These are phyloP conservation scores for Collybia nuda DNA, from an alignment of 768 basidiomycete genomes.

Conservation along the genomic window DNA sequence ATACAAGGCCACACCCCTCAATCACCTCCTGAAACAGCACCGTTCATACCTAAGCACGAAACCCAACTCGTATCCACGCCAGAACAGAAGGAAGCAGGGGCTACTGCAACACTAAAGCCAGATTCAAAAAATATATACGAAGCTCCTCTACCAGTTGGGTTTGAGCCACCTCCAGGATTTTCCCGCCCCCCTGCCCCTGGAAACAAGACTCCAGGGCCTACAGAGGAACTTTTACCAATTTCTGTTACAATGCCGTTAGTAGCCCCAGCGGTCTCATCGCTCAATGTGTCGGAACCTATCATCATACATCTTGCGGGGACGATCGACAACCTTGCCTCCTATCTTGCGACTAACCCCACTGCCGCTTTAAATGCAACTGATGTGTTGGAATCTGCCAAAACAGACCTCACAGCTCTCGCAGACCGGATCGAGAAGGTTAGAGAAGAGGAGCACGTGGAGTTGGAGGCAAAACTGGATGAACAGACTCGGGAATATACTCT, in stretches of 20 bases:
- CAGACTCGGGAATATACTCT: conserved; percentile 82
- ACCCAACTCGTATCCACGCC: conserved; percentile 4
- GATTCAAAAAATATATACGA: conserved; percentile 47
- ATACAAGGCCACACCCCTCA: conserved; percentile 44
- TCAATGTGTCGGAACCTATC: conserved; percentile 82
- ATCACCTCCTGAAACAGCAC: conserved; percentile 18
- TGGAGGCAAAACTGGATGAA: conserved; percentile 70
- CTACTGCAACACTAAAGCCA: not conserved
- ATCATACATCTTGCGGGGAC: conserved; percentile 89
- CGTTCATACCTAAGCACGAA: conserved; percentile 17
- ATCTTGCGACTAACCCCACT: conserved; percentile 71
- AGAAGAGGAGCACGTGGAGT: conserved; percentile 70
- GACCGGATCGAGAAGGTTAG: conserved; percentile 76
- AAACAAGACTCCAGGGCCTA: conserved; percentile 25
- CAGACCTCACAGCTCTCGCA: conserved; percentile 77
- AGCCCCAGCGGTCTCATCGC: conserved; percentile 74
- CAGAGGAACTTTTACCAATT: conserved; percentile 17
- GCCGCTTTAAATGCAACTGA: conserved; percentile 67
- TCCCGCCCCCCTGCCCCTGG: conserved; percentile 58
- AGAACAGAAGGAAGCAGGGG: not conserved
- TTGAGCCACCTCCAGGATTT: conserved; percentile 92
- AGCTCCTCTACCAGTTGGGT: conserved; percentile 84
- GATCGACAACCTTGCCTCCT: conserved; percentile 88
- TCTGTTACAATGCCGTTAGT: conserved; percentile 68
- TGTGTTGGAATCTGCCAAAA: conserved; percentile 79